These are phyloP conservation scores for Amoebophrya sp. DNA, from an alignment of 169 alveolate species.

Conservation along the genomic window DNA sequence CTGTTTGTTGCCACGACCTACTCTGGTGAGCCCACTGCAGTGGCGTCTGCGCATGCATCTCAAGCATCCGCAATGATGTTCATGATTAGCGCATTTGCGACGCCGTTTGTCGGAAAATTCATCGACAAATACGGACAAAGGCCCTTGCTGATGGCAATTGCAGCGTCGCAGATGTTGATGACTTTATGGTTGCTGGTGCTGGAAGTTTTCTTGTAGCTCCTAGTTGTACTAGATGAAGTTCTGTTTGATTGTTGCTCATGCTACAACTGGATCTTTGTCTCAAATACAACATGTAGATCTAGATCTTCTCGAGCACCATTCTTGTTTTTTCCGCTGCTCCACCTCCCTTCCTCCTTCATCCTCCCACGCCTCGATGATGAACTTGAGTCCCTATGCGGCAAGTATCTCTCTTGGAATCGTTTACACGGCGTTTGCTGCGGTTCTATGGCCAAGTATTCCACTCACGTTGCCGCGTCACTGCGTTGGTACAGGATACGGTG, in stretches of 20 bases:
- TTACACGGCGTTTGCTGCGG: neutral
- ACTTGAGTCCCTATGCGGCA: neutral
- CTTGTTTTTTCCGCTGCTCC: too few relatives aligned
- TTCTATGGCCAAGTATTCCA: neutral
- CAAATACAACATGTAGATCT: too few relatives aligned
- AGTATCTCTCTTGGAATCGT: neutral
- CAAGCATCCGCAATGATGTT: neutral
- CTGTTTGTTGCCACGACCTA: neutral
- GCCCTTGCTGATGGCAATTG: neutral
- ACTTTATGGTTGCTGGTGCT: too few relatives aligned
- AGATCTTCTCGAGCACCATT: too few relatives aligned
- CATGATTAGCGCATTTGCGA: neutral
- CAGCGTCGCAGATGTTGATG: too few relatives aligned
- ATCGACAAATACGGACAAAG: neutral
- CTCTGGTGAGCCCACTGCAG: neutral
- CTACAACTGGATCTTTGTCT: too few relatives aligned
- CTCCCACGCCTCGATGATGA: neutral
- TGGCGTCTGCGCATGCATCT: neutral
- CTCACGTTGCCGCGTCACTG: neutral
- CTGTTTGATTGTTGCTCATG: too few relatives aligned
- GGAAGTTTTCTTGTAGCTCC: too few relatives aligned
- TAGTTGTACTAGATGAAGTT: too few relatives aligned
- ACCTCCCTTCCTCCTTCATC: too few relatives aligned
- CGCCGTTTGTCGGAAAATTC: neutral
- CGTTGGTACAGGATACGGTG: neutral